phyloP scores from a whole-genome alignment of 2,329 filamentous ascomycete species.

The Venturia aucupariae region DNA sequence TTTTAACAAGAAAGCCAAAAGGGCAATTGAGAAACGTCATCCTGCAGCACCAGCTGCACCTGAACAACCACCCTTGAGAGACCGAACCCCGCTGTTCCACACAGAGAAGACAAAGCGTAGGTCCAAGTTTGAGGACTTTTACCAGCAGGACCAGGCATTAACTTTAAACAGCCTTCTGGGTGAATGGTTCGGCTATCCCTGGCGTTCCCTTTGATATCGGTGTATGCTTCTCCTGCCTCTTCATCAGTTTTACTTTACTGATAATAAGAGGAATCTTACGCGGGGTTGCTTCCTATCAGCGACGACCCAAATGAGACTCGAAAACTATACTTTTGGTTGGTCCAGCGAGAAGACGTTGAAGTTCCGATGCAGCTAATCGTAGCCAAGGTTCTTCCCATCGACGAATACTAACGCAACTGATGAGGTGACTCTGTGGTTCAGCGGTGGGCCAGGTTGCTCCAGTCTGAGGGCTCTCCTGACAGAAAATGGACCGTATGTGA shows the following conservation, averaged over 20 bases:
- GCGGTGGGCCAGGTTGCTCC: constrained; percentile 28
- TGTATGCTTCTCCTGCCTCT: constrained; percentile 15
- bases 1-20: not conserved
- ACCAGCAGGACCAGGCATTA: not conserved
- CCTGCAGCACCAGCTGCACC: not conserved
- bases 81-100: not conserved
- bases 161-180: constrained; percentile 45
- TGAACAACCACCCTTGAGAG: not conserved
- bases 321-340: constrained; percentile 49
- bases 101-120: constrained; percentile 9
- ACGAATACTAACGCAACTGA: constrained; percentile 41
- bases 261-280: constrained; percentile 46
- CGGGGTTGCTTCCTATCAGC: constrained; percentile 52
- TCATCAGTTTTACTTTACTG: not conserved
- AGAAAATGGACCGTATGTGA: constrained; percentile 56
- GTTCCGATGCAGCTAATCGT: constrained; percentile 25
- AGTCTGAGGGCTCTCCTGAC: constrained; percentile 62
- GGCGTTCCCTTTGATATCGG: constrained; percentile 61
- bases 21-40: not conserved
- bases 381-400: constrained; percentile 47
- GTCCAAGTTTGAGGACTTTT: not conserved
- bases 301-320: constrained; percentile 38
- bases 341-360: not conserved
- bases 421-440: constrained; percentile 50
- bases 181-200: constrained; percentile 56